phyloP scores from a whole-genome alignment of 108 stramenopile species.

The Pseudonitzschia pungens region DNA sequence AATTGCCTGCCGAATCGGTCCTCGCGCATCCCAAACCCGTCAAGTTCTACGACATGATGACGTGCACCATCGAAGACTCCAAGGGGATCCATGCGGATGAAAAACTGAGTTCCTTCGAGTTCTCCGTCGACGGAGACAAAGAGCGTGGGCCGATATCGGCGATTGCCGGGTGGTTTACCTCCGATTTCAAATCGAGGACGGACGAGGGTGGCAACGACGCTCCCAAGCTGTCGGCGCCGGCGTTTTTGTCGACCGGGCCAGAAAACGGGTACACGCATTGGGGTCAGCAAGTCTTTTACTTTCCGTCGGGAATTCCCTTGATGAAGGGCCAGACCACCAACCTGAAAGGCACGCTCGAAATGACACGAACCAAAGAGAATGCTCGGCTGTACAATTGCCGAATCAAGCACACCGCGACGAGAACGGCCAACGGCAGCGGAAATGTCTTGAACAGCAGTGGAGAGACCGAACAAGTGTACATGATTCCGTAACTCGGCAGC shows the following conservation, averaged over 20 bases:
- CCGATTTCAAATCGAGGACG: conserved; percentile 88
- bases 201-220: conserved; percentile 70
- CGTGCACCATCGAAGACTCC: conserved; percentile 92
- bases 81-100: conserved; percentile 69
- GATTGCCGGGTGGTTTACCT: conserved; percentile 97
- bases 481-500: conserved; percentile 60
- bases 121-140: conserved; percentile 65
- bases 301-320: conserved; percentile 68
- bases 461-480: conserved; percentile 67
- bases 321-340: conserved; percentile 71
- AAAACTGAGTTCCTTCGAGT: conserved; percentile 58
- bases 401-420: conserved; percentile 35
- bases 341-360: conserved; percentile 73
- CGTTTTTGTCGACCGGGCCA: conserved; percentile 90
- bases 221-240: conserved; percentile 72
- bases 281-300: conserved; percentile 97
- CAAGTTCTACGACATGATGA: conserved; percentile 87
- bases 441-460: conserved; percentile 71
- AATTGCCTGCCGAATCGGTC: conserved; percentile 79
- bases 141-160: conserved; percentile 76
- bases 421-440: conserved; percentile 51
- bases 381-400: conserved; percentile 89
- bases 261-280: conserved; percentile 97
- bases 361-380: conserved; percentile 88
- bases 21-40: conserved; percentile 79